phyloP scores from a whole-genome alignment of 2,329 filamentous ascomycete species.

The Chaetomium globosum region DNA sequence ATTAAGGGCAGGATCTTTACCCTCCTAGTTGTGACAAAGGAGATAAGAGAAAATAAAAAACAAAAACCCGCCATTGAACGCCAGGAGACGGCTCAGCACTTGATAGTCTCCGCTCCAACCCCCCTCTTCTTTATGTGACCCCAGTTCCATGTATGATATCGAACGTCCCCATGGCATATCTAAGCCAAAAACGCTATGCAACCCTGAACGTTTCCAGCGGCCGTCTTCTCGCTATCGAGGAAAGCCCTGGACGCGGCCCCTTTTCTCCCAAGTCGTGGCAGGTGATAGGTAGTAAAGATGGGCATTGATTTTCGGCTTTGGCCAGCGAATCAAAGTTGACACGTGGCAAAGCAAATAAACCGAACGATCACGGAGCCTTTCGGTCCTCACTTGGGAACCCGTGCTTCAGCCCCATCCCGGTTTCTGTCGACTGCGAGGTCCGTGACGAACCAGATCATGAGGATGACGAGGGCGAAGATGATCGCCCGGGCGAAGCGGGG shows the following conservation, averaged over 20 bases:
- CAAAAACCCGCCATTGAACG: conserved; percentile 37
- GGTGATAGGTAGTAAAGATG: neutral
- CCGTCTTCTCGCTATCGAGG: neutral
- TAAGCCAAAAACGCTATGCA: neutral
- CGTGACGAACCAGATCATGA: conserved; percentile 48
- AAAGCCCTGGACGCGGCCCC: neutral
- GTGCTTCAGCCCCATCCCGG: conserved; percentile 7
- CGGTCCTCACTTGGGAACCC: conserved; percentile 6
- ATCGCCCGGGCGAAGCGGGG: conserved; percentile 49
- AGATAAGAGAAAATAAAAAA: conserved; percentile 28
- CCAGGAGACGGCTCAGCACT: conserved; percentile 59
- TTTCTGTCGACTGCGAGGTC: conserved; percentile 39
- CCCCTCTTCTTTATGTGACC: conserved; percentile 25
- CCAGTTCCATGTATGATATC: too few relatives aligned
- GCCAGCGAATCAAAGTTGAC: neutral
- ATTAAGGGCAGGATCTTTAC: neutral
- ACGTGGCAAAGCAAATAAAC: neutral
- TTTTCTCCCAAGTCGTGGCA: neutral
- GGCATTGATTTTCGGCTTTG: neutral
- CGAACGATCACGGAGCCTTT: neutral
- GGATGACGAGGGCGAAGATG: conserved; percentile 48
- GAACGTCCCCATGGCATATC: neutral
- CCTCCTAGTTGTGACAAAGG: conserved; percentile 5
- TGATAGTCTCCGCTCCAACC: conserved; percentile 46
- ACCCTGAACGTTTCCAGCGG: neutral